A percentile compares a stretch with the other conserved stretches of the same genome.
These are phyloP conservation scores for Yamadazyma aaseri DNA, from an alignment of 1,139 yeast species.

Conservation along the genomic window DNA sequence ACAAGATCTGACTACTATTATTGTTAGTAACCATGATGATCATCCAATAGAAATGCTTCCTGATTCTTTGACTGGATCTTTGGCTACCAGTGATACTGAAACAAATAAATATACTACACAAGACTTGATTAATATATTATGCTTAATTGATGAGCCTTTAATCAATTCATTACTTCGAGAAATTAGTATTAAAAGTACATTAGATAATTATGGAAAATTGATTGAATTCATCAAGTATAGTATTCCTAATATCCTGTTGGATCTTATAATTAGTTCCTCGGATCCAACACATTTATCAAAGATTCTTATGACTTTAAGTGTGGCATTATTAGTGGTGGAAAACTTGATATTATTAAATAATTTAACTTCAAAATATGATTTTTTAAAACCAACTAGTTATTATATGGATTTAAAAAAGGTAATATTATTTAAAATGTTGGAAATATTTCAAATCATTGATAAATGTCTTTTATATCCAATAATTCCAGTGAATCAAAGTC, in stretches of 20 bases:
- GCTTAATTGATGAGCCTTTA: conserved; percentile 24
- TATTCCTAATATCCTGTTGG: conserved; percentile 20
- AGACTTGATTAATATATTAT: conserved; percentile 22
- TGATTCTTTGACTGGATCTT: conserved; percentile 10
- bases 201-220: conserved; percentile 23
- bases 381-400: conserved; percentile 10
- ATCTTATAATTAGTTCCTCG: conserved; percentile 23
- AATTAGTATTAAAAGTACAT: conserved; percentile 29
- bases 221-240: conserved; percentile 25
- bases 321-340: conserved; percentile 31
- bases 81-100: conserved; percentile 4
- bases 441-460: conserved; percentile 30
- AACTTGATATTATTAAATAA: conserved; percentile 26
- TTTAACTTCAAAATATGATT: conserved; percentile 23
- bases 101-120: conserved; percentile 17
- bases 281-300: conserved; percentile 35
- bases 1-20: conserved; percentile 9
- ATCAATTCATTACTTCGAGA: conserved; percentile 24
- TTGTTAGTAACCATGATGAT: conserved; percentile 15
- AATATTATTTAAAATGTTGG: conserved; percentile 22
- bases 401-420: conserved; percentile 18
- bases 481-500: conserved; percentile 22
- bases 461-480: conserved; percentile 13
- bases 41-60: conserved; percentile 20
- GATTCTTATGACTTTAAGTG: conserved; percentile 27